These are phyloP conservation scores for Secale cereale DNA, from an alignment of 176 grass and related monocot species.

Conservation along the genomic window DNA sequence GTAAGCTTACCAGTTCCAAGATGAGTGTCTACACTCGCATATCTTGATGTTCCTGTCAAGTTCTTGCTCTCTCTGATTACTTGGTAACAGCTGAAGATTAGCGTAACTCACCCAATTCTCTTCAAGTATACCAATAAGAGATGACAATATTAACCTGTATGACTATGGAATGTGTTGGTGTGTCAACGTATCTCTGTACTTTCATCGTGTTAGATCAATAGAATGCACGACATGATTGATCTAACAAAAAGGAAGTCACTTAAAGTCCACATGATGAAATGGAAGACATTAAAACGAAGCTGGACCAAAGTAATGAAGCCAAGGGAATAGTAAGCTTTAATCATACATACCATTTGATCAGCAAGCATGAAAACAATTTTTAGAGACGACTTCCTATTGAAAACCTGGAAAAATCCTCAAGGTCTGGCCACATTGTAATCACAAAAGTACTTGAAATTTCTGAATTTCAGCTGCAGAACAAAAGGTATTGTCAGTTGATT, in stretches of 20 bases:
- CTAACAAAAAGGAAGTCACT: neutral
- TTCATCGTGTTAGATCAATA: slow-evolving; percentile 45
- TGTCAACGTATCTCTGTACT: slow-evolving; percentile 42
- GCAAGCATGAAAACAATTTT: slow-evolving; percentile 83
- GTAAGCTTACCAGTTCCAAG: slow-evolving; percentile 55
- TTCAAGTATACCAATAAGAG: neutral
- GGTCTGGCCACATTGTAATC: slow-evolving; percentile 73
- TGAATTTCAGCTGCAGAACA: neutral
- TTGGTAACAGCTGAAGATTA: neutral
- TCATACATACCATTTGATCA: slow-evolving; percentile 57
- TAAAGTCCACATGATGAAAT: neutral
- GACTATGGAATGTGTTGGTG: slow-evolving; percentile 57
- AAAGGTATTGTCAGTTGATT: neutral
- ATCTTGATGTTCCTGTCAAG: slow-evolving; percentile 57
- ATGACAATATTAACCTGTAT: slow-evolving; percentile 32
- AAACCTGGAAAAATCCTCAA: slow-evolving; percentile 66
- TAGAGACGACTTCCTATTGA: slow-evolving; percentile 70
- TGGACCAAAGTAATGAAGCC: neutral
- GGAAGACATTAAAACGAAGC: neutral
- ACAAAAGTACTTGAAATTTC: slow-evolving; percentile 75
- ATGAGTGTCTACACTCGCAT: slow-evolving; percentile 63
- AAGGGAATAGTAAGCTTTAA: neutral
- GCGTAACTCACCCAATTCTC: neutral
- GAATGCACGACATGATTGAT: slow-evolving; percentile 8
- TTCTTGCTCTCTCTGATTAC: slow-evolving; percentile 51